Conservation (phyloP, 2,329 filamentous ascomycete species). For the Exutisphaerella laricina region DNA sequence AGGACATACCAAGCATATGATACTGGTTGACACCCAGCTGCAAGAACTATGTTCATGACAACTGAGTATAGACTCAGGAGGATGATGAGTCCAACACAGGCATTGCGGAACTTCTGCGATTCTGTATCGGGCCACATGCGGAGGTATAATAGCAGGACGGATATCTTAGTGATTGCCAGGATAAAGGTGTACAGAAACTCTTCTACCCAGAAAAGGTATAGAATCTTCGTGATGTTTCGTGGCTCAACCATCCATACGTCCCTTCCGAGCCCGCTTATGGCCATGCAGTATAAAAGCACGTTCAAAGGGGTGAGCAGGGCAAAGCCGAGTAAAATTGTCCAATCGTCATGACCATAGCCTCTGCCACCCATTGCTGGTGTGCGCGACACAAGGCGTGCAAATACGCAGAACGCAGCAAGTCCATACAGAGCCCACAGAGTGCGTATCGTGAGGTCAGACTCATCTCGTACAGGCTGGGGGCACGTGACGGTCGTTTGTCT, state of each 20-base stretch:
- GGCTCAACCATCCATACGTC: constrained; percentile 18
- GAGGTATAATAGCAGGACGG: constrained; percentile 18
- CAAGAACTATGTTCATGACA: constrained; percentile 10
- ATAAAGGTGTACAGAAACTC: constrained; percentile 17
- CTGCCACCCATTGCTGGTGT: constrained; percentile 12
- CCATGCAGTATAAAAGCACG: constrained; percentile 12
- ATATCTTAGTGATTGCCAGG: constrained; percentile 16
- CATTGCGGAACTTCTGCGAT: constrained; percentile 13
- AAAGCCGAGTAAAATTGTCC: constrained; percentile 11
- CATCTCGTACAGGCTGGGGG: constrained; percentile 13
- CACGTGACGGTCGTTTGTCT: constrained; percentile 15
- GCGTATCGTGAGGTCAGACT: constrained; percentile 6
- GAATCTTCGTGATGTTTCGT: constrained; percentile 11
- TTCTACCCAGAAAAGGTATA: constrained; percentile 17
- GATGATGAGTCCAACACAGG: constrained; percentile 11
- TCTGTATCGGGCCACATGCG: constrained; percentile 17
- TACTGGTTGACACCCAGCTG: constrained; percentile 15
- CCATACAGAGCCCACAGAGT: constrained; percentile 16
- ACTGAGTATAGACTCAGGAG: constrained; percentile 5
- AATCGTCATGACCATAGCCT: constrained; percentile 18
- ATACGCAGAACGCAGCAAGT: constrained; percentile 9
- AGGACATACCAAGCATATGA: constrained; percentile 17
- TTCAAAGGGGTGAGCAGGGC: constrained; percentile 12
- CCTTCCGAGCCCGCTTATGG: constrained; percentile 12
- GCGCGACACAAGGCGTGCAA: constrained; percentile 13